Evolutionary conservation across 176 grass and related monocot species (phyloP).

Genomic region (Echinochloa phyllopogon): DNA sequence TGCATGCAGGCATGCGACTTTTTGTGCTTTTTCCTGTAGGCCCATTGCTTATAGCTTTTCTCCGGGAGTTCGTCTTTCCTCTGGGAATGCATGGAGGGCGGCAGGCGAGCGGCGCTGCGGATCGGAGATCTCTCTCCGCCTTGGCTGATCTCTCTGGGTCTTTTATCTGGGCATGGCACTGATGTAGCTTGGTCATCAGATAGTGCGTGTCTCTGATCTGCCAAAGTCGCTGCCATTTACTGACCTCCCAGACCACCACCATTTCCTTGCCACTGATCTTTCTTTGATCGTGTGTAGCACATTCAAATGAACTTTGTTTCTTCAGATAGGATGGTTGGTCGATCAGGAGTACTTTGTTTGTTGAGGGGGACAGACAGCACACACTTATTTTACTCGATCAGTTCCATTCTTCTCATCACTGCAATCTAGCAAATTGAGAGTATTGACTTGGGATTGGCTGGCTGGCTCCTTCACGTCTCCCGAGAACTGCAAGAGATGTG

Average conservation of each 20-base stretch:
- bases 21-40: constrained; percentile 52
- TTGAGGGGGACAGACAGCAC: background rate
- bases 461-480: constrained; percentile 2
- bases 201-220: constrained; percentile 23
- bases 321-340: constrained; percentile 13
- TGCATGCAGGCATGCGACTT: constrained; percentile 50
- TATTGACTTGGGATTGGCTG: background rate
- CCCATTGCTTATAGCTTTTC: constrained; percentile 15
- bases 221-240: background rate
- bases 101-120: constrained; percentile 19
- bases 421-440: background rate
- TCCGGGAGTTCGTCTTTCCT: constrained; percentile 11
- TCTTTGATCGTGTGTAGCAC: background rate
- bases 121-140: background rate
- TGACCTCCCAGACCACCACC: constrained; percentile 26
- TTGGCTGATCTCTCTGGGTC: background rate
- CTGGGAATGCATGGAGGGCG: constrained; percentile 30
- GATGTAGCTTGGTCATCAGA: background rate
- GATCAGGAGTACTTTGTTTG: background rate
- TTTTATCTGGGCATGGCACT: background rate
- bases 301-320: background rate
- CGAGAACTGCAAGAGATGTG: constrained; percentile 41
- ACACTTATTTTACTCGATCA: background rate
- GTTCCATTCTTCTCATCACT: constrained; percentile 3
- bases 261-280: background rate